Evolutionary conservation across 257 asterid genomes (phyloP).

Genomic region (Solanum arcanum): DNA sequence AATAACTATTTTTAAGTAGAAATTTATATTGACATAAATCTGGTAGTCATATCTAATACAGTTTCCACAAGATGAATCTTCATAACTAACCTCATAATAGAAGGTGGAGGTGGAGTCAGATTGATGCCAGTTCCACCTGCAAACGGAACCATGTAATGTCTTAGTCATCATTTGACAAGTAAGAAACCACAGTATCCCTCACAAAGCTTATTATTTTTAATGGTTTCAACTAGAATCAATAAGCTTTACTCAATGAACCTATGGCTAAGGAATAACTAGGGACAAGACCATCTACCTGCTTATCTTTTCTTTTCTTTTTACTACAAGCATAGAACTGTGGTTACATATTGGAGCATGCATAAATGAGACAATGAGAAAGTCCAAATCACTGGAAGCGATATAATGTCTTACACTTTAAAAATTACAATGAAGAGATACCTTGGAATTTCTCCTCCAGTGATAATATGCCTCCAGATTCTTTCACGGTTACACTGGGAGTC

Average conservation of each 20-base stretch:
- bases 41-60: not conserved
- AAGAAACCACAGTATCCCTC: not conserved
- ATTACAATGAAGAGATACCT: slow-evolving; percentile 25
- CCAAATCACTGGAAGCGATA: not conserved
- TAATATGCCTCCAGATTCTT: slow-evolving; percentile 78
- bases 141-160: not conserved
- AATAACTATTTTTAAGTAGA: not conserved
- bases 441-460: slow-evolving; percentile 92
- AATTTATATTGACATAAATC: not conserved
- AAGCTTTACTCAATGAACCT: not conserved
- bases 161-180: not conserved
- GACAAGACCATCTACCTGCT: not conserved
- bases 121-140: slow-evolving; percentile 96
- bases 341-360: not conserved
- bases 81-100: slow-evolving; percentile 52
- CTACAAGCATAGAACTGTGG: not conserved
- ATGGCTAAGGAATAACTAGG: not conserved
- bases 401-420: not conserved
- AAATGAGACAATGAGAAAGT: not conserved
- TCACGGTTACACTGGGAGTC: slow-evolving; percentile 85
- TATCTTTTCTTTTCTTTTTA: not conserved
- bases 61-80: not conserved
- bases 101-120: slow-evolving; percentile 82
- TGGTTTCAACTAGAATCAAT: not conserved
- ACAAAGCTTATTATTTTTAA: not conserved